phyloP scores from a whole-genome alignment of 352 stramenopile genomes.

The Pythium sukuiense region DNA sequence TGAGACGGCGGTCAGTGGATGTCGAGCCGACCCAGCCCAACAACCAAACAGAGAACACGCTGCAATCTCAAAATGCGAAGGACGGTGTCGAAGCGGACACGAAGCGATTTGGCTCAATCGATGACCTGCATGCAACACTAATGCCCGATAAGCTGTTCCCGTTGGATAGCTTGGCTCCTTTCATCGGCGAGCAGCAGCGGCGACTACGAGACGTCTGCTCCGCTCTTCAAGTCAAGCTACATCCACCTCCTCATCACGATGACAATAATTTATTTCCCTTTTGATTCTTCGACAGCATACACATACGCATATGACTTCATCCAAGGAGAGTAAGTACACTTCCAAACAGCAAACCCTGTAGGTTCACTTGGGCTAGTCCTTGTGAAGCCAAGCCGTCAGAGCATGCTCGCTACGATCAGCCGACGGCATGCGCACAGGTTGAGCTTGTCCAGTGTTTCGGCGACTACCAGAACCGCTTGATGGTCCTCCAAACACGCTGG shows the following conservation, averaged over 20 bases:
- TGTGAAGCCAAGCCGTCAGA: constrained; percentile 68
- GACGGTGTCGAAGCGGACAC: background rate
- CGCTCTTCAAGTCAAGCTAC: constrained; percentile 5
- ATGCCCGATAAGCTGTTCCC: constrained; percentile 20
- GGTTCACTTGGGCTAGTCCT: constrained; percentile 22
- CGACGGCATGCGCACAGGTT: constrained; percentile 11
- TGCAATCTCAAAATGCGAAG: background rate
- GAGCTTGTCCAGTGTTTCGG: constrained; percentile 18
- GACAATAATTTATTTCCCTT: constrained; percentile 25
- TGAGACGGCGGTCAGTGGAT: constrained; percentile 11
- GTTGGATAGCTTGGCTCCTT: background rate
- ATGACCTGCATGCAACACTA: constrained; percentile 13
- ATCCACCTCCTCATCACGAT: background rate
- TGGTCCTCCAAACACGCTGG: constrained; percentile 51
- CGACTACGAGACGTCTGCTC: background rate
- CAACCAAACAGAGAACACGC: background rate
- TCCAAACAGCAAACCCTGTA: background rate
- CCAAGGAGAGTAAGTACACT: background rate
- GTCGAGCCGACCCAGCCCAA: background rate
- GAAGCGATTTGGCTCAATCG: constrained; percentile 7
- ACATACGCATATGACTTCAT: background rate
- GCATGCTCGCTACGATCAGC: constrained; percentile 52
- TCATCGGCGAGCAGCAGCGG: constrained; percentile 16
- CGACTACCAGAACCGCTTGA: background rate
- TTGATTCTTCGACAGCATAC: background rate